These are phyloP conservation scores for Trichocladium antarcticum DNA, from an alignment of 495 filamentous ascomycete genomes.

Conservation along the genomic window DNA sequence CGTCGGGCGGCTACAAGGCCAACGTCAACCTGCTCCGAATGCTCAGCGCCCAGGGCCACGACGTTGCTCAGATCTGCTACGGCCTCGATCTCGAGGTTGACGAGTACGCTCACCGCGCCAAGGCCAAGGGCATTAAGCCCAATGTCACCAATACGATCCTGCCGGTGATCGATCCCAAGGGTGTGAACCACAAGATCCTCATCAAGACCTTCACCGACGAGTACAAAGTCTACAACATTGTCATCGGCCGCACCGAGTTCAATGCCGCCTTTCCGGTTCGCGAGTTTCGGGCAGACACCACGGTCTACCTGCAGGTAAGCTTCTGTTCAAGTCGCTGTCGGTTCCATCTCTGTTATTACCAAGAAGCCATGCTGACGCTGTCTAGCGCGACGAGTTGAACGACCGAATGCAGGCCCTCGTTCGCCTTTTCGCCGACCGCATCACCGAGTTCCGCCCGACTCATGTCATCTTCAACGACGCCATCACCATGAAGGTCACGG, in stretches of 20 bases:
- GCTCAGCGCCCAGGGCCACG: conserved; percentile 13
- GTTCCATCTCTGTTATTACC: neutral
- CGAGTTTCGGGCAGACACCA: conserved; percentile 19
- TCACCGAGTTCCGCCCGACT: conserved; percentile 18
- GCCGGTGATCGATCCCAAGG: conserved; percentile 1
- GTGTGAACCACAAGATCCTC: neutral
- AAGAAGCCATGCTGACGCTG: neutral
- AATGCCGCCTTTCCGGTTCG: conserved; percentile 14
- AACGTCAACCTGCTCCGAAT: conserved; percentile 21
- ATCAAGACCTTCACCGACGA: conserved; percentile 22
- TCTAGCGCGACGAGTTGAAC: conserved; percentile 2
- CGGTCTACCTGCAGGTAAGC: conserved; percentile 19
- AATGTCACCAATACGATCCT: neutral
- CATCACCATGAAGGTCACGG: conserved; percentile 23
- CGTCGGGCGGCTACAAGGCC: conserved; percentile 26
- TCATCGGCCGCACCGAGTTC: conserved; percentile 12
- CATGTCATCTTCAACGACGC: conserved; percentile 28
- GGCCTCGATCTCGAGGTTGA: conserved; percentile 16
- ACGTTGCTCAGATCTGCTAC: conserved; percentile 22
- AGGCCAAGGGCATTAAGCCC: conserved; percentile 15
- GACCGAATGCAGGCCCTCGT: conserved; percentile 10
- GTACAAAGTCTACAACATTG: conserved; percentile 17
- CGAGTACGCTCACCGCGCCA: conserved; percentile 6
- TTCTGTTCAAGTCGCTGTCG: neutral
- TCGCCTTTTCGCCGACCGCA: conserved; percentile 10